Conservation (phyloP, 2,329 filamentous ascomycete genomes). For the Ceratocystis harringtonii region DNA sequence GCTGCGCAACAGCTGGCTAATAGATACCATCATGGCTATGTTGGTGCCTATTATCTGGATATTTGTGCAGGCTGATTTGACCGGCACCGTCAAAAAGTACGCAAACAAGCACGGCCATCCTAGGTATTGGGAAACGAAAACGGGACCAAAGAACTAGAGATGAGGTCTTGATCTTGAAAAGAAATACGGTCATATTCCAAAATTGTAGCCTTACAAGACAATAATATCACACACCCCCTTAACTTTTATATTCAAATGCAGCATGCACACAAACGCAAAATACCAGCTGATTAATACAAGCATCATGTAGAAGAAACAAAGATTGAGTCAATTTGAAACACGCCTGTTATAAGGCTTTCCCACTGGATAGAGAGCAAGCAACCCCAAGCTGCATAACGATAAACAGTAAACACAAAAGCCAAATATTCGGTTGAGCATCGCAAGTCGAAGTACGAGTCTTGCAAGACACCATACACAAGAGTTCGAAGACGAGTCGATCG, state of each 20-base stretch:
- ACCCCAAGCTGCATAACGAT: background rate
- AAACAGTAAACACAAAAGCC: background rate
- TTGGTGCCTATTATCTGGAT: constrained; percentile 41
- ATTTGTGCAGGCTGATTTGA: constrained; percentile 41
- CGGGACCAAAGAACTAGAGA: constrained; percentile 12
- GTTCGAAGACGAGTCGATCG: background rate
- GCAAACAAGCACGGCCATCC: constrained; percentile 45
- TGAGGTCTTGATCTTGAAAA: background rate
- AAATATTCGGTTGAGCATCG: background rate
- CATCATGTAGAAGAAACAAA: background rate
- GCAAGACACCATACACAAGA: background rate
- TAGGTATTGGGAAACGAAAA: constrained; percentile 27
- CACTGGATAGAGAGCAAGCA: background rate
- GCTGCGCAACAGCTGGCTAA: constrained; percentile 42
- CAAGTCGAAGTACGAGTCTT: background rate
- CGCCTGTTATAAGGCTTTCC: background rate
- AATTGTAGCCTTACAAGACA: too few species aligned
- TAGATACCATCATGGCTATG: constrained; percentile 43
- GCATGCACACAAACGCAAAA: background rate
- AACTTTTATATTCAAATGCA: background rate
- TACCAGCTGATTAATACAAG: background rate
- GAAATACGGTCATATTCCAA: too few species aligned
- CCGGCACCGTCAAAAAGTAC: constrained; percentile 42
- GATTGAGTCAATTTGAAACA: constrained; percentile 6
- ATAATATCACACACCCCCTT: too few species aligned